Conservation (phyloP, 306 rosid genomes). For the Phaseolus lunatus region DNA sequence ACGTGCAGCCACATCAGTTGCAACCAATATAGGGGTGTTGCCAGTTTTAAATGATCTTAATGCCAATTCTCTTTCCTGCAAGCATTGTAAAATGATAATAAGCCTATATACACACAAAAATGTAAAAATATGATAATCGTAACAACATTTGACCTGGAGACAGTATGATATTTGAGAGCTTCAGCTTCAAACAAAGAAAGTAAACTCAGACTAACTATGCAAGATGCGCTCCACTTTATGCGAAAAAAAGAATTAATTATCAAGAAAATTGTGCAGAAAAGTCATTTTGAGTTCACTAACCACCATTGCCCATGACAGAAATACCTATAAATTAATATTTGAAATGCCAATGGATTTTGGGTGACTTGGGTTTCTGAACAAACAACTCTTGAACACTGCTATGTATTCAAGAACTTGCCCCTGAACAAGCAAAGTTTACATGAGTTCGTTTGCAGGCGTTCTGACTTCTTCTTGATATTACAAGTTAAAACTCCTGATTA, state of each 20-base stretch:
- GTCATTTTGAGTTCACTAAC: not conserved
- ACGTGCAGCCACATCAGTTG: conserved; percentile 96
- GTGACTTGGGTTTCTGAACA: not conserved
- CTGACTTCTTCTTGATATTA: too few relatives aligned
- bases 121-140: not conserved
- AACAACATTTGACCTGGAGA: not conserved
- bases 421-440: too few relatives aligned
- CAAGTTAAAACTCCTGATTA: too few relatives aligned
- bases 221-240: too few relatives aligned
- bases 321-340: too few relatives aligned
- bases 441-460: not conserved
- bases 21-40: conserved; percentile 86
- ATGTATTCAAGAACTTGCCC: not conserved
- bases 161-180: not conserved
- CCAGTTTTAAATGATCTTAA: conserved; percentile 87
- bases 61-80: conserved; percentile 89
- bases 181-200: not conserved
- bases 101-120: not conserved
- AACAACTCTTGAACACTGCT: too few relatives aligned
- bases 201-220: not conserved
- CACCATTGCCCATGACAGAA: not conserved
- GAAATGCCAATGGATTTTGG: not conserved
- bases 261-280: not conserved
- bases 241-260: too few relatives aligned
- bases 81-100: conserved; percentile 32